Evolutionary conservation across 495 filamentous ascomycete genomes (phyloP).

Genomic region (Neurospora cerealis): DNA sequence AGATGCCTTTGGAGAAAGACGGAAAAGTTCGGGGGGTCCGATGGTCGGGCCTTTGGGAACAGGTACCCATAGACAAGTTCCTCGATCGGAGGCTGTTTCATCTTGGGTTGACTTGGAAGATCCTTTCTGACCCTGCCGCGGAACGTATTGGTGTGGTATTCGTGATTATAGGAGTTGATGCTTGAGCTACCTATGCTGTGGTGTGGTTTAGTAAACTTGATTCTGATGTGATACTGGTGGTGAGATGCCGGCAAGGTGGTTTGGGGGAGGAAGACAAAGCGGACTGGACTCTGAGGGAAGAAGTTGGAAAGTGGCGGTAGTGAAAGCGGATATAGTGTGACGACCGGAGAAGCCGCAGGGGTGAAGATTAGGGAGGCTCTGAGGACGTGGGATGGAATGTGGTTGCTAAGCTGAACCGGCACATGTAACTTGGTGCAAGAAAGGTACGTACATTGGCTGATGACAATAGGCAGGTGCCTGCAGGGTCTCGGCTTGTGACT

Average conservation of each 20-base stretch:
- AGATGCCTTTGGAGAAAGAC: slow-evolving; percentile 50
- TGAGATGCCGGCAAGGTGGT: neutral
- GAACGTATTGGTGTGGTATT: neutral
- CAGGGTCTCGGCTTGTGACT: neutral
- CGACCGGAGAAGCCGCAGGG: neutral
- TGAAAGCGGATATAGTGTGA: neutral
- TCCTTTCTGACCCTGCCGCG: neutral
- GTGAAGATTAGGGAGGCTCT: neutral
- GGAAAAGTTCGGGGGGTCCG: slow-evolving; percentile 42
- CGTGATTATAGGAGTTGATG: neutral
- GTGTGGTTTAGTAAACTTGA: neutral
- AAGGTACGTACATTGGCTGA: neutral
- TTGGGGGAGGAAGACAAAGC: neutral
- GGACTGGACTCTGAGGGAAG: neutral
- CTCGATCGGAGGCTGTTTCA: slow-evolving; percentile 44
- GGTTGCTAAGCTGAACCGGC: neutral
- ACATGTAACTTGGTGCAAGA: neutral
- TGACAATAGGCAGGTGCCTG: neutral
- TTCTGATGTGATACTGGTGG: neutral
- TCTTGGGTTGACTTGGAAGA: slow-evolving; percentile 18
- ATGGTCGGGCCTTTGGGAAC: slow-evolving; percentile 41
- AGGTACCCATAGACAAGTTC: slow-evolving; percentile 46
- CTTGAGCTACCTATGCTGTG: neutral
- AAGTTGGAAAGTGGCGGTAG: neutral
- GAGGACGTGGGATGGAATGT: neutral